Percentiles rank a stretch among this genome's conserved stretches.
phyloP scores from a whole-genome alignment of 805 yeast species.

The Isabelozyma rhagii region DNA sequence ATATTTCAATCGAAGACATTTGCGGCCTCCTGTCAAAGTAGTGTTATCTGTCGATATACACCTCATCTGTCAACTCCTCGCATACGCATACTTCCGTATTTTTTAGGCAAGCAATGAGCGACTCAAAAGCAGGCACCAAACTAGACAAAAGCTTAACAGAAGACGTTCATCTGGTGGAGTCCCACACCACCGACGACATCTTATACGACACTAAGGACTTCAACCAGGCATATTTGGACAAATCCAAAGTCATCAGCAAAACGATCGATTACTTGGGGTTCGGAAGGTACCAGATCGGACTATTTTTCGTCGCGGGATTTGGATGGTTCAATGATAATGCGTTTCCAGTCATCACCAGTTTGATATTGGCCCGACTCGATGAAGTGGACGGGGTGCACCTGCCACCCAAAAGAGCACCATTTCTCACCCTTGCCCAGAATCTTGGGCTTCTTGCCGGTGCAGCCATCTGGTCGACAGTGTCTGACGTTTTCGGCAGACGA shows the following conservation, averaged over 20 bases:
- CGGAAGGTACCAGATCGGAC: conserved; percentile 51
- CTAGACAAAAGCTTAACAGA: neutral
- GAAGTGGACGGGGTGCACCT: conserved; percentile 44
- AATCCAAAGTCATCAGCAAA: conserved; percentile 22
- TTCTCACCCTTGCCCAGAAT: conserved; percentile 43
- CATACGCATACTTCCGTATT: too few species aligned
- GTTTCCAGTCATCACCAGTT: conserved; percentile 43
- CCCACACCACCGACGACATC: neutral
- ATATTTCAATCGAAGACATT: too few species aligned
- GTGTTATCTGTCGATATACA: too few species aligned
- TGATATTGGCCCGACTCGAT: conserved; percentile 43
- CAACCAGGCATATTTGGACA: conserved; percentile 15
- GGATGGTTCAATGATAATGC: conserved; percentile 55
- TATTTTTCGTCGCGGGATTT: conserved; percentile 52
- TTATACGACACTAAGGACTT: conserved; percentile 5
- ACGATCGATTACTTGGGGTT: conserved; percentile 40
- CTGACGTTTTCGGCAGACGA: conserved; percentile 10
- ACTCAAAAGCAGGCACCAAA: neutral
- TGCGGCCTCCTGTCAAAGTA: too few species aligned
- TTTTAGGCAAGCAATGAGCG: neutral
- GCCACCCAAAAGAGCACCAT: conserved; percentile 30
- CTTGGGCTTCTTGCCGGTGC: conserved; percentile 16
- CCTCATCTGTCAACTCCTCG: too few species aligned
- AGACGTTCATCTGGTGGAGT: neutral
- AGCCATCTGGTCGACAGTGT: conserved; percentile 8